Conservation (phyloP, 176 grass and related monocot species). For the Saccharum officinarum region DNA sequence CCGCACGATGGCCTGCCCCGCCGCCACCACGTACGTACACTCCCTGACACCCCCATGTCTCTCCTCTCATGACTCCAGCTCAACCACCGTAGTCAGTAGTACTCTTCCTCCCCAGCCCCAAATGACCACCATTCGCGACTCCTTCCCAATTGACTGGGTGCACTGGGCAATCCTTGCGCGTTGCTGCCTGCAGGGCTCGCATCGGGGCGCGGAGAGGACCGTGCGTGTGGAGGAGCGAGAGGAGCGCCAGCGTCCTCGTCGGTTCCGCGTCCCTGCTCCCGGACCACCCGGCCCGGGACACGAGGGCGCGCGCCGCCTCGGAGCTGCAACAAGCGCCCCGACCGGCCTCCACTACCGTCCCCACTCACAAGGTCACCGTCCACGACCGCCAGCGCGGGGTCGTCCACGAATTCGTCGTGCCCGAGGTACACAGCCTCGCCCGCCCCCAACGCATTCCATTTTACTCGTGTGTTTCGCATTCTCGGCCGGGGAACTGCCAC, state of each 20-base stretch:
- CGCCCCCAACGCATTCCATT: not conserved
- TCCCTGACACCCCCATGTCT: too few relatives aligned
- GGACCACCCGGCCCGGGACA: not conserved
- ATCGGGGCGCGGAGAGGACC: slow-evolving; percentile 26
- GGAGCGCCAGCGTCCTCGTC: not conserved
- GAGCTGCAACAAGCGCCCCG: slow-evolving; percentile 49
- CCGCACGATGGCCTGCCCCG: slow-evolving; percentile 33
- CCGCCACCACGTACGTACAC: slow-evolving; percentile 40
- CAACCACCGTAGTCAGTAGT: too few relatives aligned
- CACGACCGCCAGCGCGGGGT: slow-evolving; percentile 81
- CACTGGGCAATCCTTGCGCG: not conserved
- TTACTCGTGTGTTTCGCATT: not conserved
- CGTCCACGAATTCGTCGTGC: slow-evolving; percentile 82
- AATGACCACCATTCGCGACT: not conserved
- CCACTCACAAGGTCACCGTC: slow-evolving; percentile 82
- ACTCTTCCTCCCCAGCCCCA: too few relatives aligned
- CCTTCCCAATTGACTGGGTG: not conserved
- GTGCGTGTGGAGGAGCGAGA: slow-evolving; percentile 7
- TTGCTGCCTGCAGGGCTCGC: slow-evolving; percentile 30
- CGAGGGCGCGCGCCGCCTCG: slow-evolving; percentile 43
- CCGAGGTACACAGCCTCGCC: slow-evolving; percentile 50
- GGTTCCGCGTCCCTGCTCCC: slow-evolving; percentile 7
- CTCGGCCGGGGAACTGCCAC: too few relatives aligned
- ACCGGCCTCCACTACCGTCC: not conserved
- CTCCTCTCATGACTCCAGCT: not conserved